Conservation (phyloP, 768 basidiomycete species). For the Tulasnella sp. region DNA sequence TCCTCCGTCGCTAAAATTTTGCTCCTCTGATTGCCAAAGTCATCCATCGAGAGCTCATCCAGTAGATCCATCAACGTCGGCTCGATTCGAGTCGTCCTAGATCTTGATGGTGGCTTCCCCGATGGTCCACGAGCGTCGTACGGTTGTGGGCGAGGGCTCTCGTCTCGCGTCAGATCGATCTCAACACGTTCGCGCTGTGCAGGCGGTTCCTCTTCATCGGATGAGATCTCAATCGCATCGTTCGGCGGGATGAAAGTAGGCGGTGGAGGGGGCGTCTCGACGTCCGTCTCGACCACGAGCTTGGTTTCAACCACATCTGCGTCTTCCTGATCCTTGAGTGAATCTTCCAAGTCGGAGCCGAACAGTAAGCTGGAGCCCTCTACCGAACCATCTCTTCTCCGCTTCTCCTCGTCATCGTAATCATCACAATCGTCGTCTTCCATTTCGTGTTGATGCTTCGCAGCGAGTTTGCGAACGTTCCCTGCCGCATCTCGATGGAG, state of each 20-base stretch:
- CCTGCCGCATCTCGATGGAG: too few species aligned
- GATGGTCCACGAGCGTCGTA: slow-evolving; percentile 42
- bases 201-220: not conserved
- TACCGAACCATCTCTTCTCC: not conserved
- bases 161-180: slow-evolving; percentile 17
- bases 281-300: not conserved
- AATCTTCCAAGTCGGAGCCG: not conserved
- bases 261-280: not conserved
- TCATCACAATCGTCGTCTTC: too few species aligned
- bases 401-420: not conserved
- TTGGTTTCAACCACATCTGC: too few species aligned
- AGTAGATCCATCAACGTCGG: slow-evolving; percentile 55
- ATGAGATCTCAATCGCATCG: not conserved
- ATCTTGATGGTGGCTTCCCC: slow-evolving; percentile 35
- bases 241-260: not conserved
- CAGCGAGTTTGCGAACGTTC: not conserved
- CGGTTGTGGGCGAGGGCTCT: slow-evolving; percentile 34
- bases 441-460: not conserved
- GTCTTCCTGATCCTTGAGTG: not conserved
- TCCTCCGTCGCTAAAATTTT: slow-evolving; percentile 60
- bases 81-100: slow-evolving; percentile 49
- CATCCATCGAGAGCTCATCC: slow-evolving; percentile 44
- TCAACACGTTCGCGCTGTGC: not conserved
- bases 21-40: slow-evolving; percentile 59
- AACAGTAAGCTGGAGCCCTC: not conserved